These are phyloP conservation scores for Cercospora beticola DNA, from an alignment of 2,329 filamentous ascomycete species.

Conservation along the genomic window DNA sequence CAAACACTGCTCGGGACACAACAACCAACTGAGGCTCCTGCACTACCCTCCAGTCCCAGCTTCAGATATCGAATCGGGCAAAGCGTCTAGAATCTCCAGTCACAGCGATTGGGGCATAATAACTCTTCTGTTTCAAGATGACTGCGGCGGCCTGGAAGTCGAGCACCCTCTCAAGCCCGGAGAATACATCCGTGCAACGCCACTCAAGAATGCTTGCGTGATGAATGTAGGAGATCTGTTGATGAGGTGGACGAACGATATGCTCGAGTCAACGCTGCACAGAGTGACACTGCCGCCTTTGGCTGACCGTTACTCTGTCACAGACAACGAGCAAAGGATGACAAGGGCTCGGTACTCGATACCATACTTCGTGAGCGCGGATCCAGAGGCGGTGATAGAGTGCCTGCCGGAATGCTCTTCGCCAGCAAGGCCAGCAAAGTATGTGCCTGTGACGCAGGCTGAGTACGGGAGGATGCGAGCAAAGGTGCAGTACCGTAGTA, in stretches of 20 bases:
- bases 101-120: slow-evolving; percentile 46
- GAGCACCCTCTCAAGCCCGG: slow-evolving; percentile 36
- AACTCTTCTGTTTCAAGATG: slow-evolving; percentile 46
- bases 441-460: slow-evolving; percentile 42
- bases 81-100: slow-evolving; percentile 41
- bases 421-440: slow-evolving; percentile 39
- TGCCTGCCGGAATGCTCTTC: slow-evolving; percentile 40
- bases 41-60: slow-evolving; percentile 42
- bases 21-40: slow-evolving; percentile 35
- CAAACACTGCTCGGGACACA: slow-evolving; percentile 25
- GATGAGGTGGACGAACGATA: slow-evolving; percentile 41
- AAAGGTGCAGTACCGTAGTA: slow-evolving; percentile 21
- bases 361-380: slow-evolving; percentile 43
- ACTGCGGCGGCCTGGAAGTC: slow-evolving; percentile 44
- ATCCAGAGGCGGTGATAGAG: slow-evolving; percentile 43
- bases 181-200: slow-evolving; percentile 34
- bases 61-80: slow-evolving; percentile 33
- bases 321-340: not conserved
- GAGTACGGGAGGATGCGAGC: slow-evolving; percentile 40
- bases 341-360: slow-evolving; percentile 42
- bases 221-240: slow-evolving; percentile 45
- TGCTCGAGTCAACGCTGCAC: slow-evolving; percentile 41
- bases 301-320: slow-evolving; percentile 21
- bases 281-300: slow-evolving; percentile 40
- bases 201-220: slow-evolving; percentile 38